Evolutionary conservation across 208 protist species (phyloP), one percentile per base, ranked within the genome.

Genomic region (Leishmania amazonensis): DNA sequence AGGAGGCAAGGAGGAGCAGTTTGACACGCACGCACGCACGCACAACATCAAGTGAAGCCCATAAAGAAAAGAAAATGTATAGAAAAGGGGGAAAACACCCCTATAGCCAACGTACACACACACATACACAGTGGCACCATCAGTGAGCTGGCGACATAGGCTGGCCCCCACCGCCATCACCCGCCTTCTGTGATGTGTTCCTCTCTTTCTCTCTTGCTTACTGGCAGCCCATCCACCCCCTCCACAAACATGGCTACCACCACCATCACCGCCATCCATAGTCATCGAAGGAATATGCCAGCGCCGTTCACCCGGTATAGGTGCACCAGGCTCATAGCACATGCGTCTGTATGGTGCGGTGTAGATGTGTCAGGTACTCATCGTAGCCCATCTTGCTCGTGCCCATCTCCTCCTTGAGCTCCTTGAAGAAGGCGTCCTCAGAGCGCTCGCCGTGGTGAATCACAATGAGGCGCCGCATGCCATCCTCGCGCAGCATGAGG

Each of bases 351-450:
- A 98, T 89, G n/a, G 81, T 87, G n/a, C 76, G 81, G 83, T 98
- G 92, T 13, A 98, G 71, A 54, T 90, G 62, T 40, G 87, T 87
- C 40, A 98, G 88, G 65, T 90, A 91, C 78, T 95, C 88, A 85
- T 90, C 91, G 78, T 97, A 94, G 71, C 90, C 85, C 85, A 86
- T 85, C 45, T 80, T 73, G 70, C 79, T 84, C 8, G 78, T 78
- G 45, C 53, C 81, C 78, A 78, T 88, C 79, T 98, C 94, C 81
- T 96, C 92, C 84, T 95, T 94, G 5, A 96, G 81, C 67, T 93
- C 87, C 76, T 86, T 86, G 79, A 98, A 96, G 83, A 97, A 96
- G 51, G 88, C 86, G 9, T 95, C 92, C 88, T 98, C 93, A 58
- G 82, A 78, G 60, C 81, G 86, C 51, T 96, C 94, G 68, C 91